Percentiles rank a stretch among this genome's conserved stretches.
phyloP scores from a whole-genome alignment of 371 early-diverging fungal genomes.

The Aphelidium insulamus region DNA sequence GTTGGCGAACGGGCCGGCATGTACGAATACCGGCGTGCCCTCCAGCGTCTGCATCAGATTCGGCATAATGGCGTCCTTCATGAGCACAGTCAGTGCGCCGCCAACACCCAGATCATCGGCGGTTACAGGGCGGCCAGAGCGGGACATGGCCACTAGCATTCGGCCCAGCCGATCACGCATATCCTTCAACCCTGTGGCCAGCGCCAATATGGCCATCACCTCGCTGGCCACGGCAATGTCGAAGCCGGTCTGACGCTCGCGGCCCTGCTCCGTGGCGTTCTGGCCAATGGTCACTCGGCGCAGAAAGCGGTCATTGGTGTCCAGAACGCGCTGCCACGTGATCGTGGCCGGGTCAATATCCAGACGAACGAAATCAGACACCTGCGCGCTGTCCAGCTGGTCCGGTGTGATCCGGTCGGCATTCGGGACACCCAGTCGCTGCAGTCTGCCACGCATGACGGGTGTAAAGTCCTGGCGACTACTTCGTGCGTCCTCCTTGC shows the following conservation, averaged over 20 bases:
- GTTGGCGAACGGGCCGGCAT: constrained; percentile 95
- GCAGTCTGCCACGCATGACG: constrained; percentile 60
- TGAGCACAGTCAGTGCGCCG: constrained; percentile 82
- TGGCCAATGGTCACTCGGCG: constrained; percentile 71
- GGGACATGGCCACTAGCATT: constrained; percentile 79
- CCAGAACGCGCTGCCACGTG: constrained; percentile 86
- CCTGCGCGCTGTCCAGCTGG: constrained; percentile 55
- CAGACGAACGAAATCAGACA: constrained; percentile 50
- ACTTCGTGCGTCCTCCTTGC: too few species aligned
- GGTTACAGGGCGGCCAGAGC: constrained; percentile 60
- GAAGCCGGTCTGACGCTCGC: constrained; percentile 68
- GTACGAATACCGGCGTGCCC: constrained; percentile 93
- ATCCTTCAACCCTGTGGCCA: constrained; percentile 63
- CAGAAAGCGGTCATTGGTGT: constrained; percentile 86
- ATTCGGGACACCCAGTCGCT: constrained; percentile 58
- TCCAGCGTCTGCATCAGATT: constrained; percentile 94
- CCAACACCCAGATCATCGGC: constrained; percentile 87
- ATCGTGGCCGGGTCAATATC: constrained; percentile 80
- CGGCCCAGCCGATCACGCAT: constrained; percentile 77
- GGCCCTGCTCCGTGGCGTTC: constrained; percentile 63
- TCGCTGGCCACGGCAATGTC: constrained; percentile 94
- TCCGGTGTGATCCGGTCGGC: constrained; percentile 44
- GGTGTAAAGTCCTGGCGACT: constrained; percentile 52
- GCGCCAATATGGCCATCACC: constrained; percentile 87
- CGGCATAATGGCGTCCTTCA: constrained; percentile 94